These are phyloP conservation scores for Jimgerdemannia lactiflua DNA, from an alignment of 192 early-diverging fungal species.

Conservation along the genomic window DNA sequence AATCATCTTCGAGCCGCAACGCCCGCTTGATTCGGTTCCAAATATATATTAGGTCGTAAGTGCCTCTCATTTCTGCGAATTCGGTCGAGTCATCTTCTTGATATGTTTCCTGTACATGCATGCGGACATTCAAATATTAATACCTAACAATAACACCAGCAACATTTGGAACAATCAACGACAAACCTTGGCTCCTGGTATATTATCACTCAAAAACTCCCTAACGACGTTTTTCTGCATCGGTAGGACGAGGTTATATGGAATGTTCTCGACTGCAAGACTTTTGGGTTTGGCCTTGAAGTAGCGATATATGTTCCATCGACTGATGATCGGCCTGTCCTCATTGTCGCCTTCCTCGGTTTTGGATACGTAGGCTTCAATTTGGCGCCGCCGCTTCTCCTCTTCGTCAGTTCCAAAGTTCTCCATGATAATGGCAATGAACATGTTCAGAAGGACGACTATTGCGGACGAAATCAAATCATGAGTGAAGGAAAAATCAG, in stretches of 20 bases:
- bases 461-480: background rate
- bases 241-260: constrained; percentile 34
- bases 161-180: too few species aligned
- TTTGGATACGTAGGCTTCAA: constrained; percentile 37
- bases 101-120: background rate
- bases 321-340: constrained; percentile 37
- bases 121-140: background rate
- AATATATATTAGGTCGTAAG: background rate
- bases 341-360: constrained; percentile 24
- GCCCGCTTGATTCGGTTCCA: background rate
- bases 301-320: constrained; percentile 49
- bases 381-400: constrained; percentile 48
- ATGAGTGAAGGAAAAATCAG: background rate
- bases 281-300: constrained; percentile 47
- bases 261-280: constrained; percentile 36
- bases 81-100: background rate
- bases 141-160: too few species aligned
- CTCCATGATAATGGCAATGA: constrained; percentile 64
- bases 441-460: constrained; percentile 63
- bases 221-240: constrained; percentile 48
- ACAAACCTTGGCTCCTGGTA: background rate
- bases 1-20: background rate
- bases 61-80: background rate
- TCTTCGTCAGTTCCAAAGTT: constrained; percentile 61
- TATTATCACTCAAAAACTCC: constrained; percentile 40